Evolutionary conservation across 2,329 filamentous ascomycete species (phyloP), one percentile per base, ranked within the genome.

Genomic region (Calonectria hongkongensis): DNA sequence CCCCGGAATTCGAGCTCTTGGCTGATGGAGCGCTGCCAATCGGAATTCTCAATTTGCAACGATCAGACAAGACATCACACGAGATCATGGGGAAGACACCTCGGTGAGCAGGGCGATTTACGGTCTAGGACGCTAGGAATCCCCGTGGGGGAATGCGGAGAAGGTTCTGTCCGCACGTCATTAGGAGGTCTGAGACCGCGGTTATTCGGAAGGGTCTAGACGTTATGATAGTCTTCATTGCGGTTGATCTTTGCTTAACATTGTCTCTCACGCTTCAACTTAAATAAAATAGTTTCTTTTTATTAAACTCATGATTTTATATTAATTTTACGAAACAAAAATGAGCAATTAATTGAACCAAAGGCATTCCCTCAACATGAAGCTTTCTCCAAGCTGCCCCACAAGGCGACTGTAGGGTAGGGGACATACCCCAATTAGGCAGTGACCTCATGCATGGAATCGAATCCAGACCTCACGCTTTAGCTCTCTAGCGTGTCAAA

Each of bases 131-230:
- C 21, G 6, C 18, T 21, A 7, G 21, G n/a, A 21, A 25, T 58
- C 54, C 54, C 54, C 54, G 21, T 41, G 33, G 54, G 54, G 54
- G 41, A 43, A 58, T 58, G 33, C 54, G 54, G 54, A 58, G 54
- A 16, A 41, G n/a, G 1, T 25, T 41, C 1, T 18, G 6, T 58
- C 33, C n/a, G 27, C 3, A 16, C n/a, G 33, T 41, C n/a, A 39
- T 9, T 25, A 25, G 4, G 13, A 5, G 2, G 8, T 10, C 33
- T 13, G 13, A 39, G 12, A 13, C 33, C 2, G 43, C 18, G 6
- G 43, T 47, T n/a, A 47, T n/a, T 3, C 16, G 3, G 8, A 15
- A 25, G 7, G 43, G 8, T 47, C 9, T 47, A n/a, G 16, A 45
- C 41, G 15, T 4, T 8, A 13, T 8, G 16, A 5, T 45, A 4